Conservation (phyloP, 441 rosid genomes). For the Pelargonium fulgidum region DNA sequence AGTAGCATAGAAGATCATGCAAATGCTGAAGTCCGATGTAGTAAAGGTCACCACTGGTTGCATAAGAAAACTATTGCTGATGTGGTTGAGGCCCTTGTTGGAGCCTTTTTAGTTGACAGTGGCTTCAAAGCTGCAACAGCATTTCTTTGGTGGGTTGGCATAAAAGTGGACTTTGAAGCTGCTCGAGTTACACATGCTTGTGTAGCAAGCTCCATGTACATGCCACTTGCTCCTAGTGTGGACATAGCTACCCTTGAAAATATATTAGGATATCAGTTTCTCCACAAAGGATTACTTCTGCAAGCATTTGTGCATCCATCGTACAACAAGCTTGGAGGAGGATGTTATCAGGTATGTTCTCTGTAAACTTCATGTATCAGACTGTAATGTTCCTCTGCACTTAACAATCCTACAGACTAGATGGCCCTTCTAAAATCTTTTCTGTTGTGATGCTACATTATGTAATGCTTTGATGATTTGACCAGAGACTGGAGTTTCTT, state of each 20-base stretch:
- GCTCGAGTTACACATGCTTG: constrained; percentile 50
- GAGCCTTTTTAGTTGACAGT: constrained; percentile 83
- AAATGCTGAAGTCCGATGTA: constrained; percentile 58
- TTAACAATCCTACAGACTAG: constrained; percentile 8
- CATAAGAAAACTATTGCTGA: constrained; percentile 86
- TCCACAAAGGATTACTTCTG: constrained; percentile 68
- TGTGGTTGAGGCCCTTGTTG: constrained; percentile 88
- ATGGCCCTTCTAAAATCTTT: constrained; percentile 13
- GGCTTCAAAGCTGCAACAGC: constrained; percentile 86
- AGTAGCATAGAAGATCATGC: constrained; percentile 25
- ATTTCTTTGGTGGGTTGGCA: constrained; percentile 89
- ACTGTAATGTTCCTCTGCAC: constrained; percentile 5
- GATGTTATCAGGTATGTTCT: constrained; percentile 81
- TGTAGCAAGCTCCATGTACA: constrained; percentile 46
- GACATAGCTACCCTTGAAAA: constrained; percentile 49
- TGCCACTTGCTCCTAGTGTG: constrained; percentile 43
- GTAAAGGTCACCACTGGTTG: constrained; percentile 80
- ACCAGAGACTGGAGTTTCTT: constrained; percentile 93
- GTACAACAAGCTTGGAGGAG: constrained; percentile 76
- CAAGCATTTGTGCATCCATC: constrained; percentile 96
- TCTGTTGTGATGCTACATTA: constrained; percentile 21
- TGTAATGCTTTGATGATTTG: constrained; percentile 23
- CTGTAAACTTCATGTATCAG: constrained; percentile 5
- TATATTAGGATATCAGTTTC: constrained; percentile 47
- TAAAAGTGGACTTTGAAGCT: constrained; percentile 57